Base-by-base conservation (phyloP, 2,329 filamentous ascomycete genomes). In the Diaporthe sp. region DNA sequence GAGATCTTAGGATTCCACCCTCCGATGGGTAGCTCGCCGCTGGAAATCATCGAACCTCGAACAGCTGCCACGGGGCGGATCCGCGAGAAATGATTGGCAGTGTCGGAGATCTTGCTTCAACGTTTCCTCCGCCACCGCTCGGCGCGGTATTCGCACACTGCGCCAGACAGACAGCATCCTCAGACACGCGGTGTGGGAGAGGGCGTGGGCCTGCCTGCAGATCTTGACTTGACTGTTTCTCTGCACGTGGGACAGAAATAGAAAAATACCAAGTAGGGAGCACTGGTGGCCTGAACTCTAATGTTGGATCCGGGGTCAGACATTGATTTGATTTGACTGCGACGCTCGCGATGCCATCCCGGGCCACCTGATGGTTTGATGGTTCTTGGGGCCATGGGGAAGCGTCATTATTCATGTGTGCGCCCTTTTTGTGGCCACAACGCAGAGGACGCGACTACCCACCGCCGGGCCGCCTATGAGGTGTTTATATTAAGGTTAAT, bases 311-410 rank as follows among this genome's bases (percentile, higher is more conserved):
- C 44, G 13, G n/a, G 63, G 34, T 42, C 65, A 55, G 65, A 55
- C 65, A 34, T 55, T 42, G 49, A 70, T 55, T 70, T 70, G 65
- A 70, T 70, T 53, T 55, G 65, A 25, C 65, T 42, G 31, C 9
- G 31, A 70, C 65, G 49, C 65, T 31, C 17, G 63, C 63, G 63
- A 68, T 42, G 65, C 65, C 49, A 70, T 70, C 65, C 65, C 34
- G 22, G 47, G 31, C 65, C 44, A 70, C 44, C 65, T 70, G 47
- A 34, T 9, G n/a, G 39, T 17, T 68, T 68, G 47, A 28, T 70
- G n/a, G 55, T 55, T 55, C 65, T 28, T 70, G 65, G 65, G 28
- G 34, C 22, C 65, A n/a, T 25, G 49, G 13, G 25, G 17, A 22
- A 13, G 65, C n/a, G 47, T 55, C 47, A 55, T 68, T 53, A 68